These are phyloP conservation scores for Magnusiomyces paraingens DNA, from an alignment of 1,139 yeast species.

Conservation along the genomic window DNA sequence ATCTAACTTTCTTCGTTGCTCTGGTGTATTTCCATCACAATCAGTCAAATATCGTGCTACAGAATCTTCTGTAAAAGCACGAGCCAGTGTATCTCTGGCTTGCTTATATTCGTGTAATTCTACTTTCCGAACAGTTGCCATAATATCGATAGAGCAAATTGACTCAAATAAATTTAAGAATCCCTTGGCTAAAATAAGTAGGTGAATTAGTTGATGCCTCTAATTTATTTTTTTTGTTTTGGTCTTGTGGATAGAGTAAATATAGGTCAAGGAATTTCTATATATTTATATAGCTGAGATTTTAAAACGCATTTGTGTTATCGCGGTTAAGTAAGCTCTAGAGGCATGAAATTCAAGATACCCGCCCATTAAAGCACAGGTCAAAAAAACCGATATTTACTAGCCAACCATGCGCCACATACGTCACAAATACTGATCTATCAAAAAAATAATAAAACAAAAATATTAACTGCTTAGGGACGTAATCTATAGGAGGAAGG, in stretches of 20 bases:
- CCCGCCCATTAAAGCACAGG: no score
- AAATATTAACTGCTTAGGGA: no score
- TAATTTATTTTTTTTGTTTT: neutral
- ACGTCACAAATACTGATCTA: no score
- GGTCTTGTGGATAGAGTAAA: neutral
- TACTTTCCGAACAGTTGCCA: slow-evolving; percentile 25
- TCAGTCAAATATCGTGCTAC: slow-evolving; percentile 46
- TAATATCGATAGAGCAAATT: neutral
- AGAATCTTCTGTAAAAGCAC: slow-evolving; percentile 47
- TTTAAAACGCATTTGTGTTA: no score
- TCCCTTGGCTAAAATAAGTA: no score
- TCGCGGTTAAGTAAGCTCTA: no score
- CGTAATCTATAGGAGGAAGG: no score
- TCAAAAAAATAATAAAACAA: no score
- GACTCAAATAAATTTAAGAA: neutral
- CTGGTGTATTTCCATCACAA: slow-evolving; percentile 37
- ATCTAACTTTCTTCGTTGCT: slow-evolving; percentile 39
- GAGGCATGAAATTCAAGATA: no score
- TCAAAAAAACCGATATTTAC: no score
- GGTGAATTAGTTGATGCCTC: neutral
- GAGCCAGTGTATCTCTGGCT: slow-evolving; percentile 49
- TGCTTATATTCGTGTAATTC: slow-evolving; percentile 42
- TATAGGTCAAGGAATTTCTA: neutral
- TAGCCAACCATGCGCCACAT: no score
- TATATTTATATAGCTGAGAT: neutral